These are phyloP conservation scores for Casuarina glauca DNA, from an alignment of 306 rosid genomes.

Conservation along the genomic window DNA sequence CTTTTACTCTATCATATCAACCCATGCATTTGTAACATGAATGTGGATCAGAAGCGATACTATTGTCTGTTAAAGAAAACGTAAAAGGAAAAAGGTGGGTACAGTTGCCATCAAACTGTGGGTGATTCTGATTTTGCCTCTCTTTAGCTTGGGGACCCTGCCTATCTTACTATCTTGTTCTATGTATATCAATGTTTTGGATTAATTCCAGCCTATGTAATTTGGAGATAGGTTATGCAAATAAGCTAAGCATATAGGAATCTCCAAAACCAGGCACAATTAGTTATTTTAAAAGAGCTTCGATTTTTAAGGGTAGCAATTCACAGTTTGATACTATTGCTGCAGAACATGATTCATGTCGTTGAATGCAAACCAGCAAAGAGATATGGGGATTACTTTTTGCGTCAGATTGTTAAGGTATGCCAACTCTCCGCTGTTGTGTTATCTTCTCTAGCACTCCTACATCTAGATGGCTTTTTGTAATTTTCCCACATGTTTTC, in stretches of 20 bases:
- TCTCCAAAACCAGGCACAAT: neutral
- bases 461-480: neutral
- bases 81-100: neutral
- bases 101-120: neutral
- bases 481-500: neutral
- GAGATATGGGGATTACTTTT: conserved; percentile 80
- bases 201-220: neutral
- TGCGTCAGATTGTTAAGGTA: conserved; percentile 92
- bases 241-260: neutral
- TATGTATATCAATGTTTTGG: neutral
- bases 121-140: neutral
- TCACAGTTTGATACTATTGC: conserved; percentile 19
- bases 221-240: neutral
- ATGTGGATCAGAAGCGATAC: neutral
- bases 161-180: neutral
- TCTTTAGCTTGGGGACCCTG: neutral
- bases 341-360: conserved; percentile 74
- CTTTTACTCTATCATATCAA: neutral
- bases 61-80: neutral
- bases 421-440: conserved; percentile 16
- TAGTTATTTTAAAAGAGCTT: conserved; percentile 4
- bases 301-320: conserved; percentile 4
- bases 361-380: conserved; percentile 71
- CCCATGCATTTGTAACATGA: neutral
- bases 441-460: neutral